A percentile compares a stretch with the other conserved stretches of the same genome.
Evolutionary conservation across 805 yeast species (phyloP).

Genomic region (Alloascoidea hylecoeti): DNA sequence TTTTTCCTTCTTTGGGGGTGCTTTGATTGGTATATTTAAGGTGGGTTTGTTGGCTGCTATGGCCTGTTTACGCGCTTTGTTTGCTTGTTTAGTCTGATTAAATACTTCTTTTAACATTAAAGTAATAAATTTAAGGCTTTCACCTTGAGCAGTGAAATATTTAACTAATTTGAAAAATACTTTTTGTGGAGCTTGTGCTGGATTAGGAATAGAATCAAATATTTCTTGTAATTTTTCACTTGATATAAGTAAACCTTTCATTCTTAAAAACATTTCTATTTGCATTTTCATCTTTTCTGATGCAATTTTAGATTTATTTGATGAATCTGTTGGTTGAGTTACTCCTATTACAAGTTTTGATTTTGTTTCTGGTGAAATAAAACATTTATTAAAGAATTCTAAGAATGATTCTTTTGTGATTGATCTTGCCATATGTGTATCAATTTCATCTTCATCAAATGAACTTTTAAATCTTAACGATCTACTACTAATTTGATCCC

Average conservation of each 20-base stretch:
- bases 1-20: not conserved
- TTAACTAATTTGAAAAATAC: constrained; percentile 24
- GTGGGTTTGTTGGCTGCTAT: not conserved
- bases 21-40: not conserved
- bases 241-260: constrained; percentile 32
- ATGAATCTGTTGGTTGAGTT: constrained; percentile 2
- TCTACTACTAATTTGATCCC: constrained; percentile 34
- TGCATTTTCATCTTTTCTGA: constrained; percentile 23
- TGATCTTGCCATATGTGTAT: constrained; percentile 15
- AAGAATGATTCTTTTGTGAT: constrained; percentile 20
- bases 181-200: constrained; percentile 20
- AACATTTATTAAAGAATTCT: not conserved
- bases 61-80: not conserved
- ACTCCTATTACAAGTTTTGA: not conserved
- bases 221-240: constrained; percentile 23
- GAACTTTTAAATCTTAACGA: constrained; percentile 25
- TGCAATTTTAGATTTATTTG: constrained; percentile 24
- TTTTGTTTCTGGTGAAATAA: not conserved
- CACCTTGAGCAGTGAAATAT: constrained; percentile 58
- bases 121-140: constrained; percentile 94
- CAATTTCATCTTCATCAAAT: constrained; percentile 18
- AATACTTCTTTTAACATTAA: constrained; percentile 13
- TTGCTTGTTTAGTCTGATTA: not conserved
- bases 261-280: constrained; percentile 27
- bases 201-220: constrained; percentile 17